These are phyloP conservation scores for Blastobotrys parvus DNA, from an alignment of 805 yeast species.

Conservation along the genomic window DNA sequence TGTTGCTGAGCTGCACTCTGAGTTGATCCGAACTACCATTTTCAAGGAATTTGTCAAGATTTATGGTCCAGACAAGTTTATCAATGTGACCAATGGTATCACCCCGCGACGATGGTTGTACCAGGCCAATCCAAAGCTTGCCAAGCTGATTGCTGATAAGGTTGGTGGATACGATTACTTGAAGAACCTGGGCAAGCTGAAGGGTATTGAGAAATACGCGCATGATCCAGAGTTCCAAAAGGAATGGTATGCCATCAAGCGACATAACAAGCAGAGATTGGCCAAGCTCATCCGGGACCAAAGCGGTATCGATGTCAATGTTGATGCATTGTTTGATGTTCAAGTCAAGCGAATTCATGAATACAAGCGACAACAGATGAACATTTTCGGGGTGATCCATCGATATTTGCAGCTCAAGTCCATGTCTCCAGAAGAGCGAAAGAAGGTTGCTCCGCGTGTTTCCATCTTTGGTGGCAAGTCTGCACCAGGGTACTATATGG, in stretches of 20 bases:
- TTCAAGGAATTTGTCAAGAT: conserved; percentile 83
- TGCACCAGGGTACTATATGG: conserved; percentile 97
- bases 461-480: conserved; percentile 88
- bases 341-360: conserved; percentile 95
- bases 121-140: conserved; percentile 81
- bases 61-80: conserved; percentile 75
- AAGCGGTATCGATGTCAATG: conserved; percentile 61
- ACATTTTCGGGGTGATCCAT: conserved; percentile 81
- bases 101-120: conserved; percentile 95
- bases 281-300: conserved; percentile 49
- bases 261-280: conserved; percentile 57
- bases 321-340: conserved; percentile 72
- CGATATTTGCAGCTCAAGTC: conserved; percentile 72
- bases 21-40: conserved; percentile 78
- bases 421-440: conserved; percentile 52
- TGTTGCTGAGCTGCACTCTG: conserved; percentile 92
- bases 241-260: conserved; percentile 66
- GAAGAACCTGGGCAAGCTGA: conserved; percentile 58
- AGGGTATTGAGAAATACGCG: conserved; percentile 54
- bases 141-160: conserved; percentile 63
- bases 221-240: conserved; percentile 61
- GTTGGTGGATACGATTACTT: conserved; percentile 62
- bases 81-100: conserved; percentile 89
- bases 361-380: conserved; percentile 90
- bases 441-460: conserved; percentile 63